Percentiles rank a stretch among this genome's conserved stretches.
Evolutionary conservation across 805 yeast species (phyloP).

Genomic region (Kodamaea fukazawae): DNA sequence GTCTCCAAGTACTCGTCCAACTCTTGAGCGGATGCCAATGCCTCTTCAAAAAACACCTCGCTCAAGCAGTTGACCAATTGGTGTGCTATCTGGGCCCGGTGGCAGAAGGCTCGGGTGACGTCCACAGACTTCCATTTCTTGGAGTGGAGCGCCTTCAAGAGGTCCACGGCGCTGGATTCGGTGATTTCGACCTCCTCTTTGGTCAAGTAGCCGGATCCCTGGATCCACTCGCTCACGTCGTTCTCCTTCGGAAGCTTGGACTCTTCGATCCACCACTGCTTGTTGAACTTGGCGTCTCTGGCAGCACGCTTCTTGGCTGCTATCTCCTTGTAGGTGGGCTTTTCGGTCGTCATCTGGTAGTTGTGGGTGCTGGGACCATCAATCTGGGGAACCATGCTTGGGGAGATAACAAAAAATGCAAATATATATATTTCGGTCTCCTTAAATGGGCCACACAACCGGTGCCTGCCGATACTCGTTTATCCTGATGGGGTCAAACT

Average conservation of each 20-base stretch:
- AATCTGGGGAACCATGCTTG: not conserved
- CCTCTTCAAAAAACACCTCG: constrained; percentile 36
- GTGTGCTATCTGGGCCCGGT: constrained; percentile 57
- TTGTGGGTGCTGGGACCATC: not conserved
- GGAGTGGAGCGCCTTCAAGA: constrained; percentile 27
- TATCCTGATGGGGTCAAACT: too few species aligned
- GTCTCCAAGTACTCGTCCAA: constrained; percentile 22
- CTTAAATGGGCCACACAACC: too few species aligned
- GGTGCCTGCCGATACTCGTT: too few species aligned
- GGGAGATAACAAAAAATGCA: too few species aligned
- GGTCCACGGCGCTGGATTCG: constrained; percentile 24
- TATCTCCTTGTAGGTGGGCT: constrained; percentile 31
- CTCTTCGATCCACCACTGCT: constrained; percentile 44
- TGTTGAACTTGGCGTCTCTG: constrained; percentile 42
- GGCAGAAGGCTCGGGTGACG: constrained; percentile 54
- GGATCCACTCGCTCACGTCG: constrained; percentile 40
- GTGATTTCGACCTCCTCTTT: constrained; percentile 40
- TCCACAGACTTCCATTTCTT: constrained; percentile 37
- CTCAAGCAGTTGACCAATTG: constrained; percentile 45
- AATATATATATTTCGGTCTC: too few species aligned
- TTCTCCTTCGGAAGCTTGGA: constrained; percentile 31
- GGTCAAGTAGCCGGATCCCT: constrained; percentile 32
- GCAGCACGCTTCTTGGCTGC: constrained; percentile 40
- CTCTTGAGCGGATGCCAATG: constrained; percentile 20
- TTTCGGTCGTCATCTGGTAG: not conserved